Base-by-base conservation (phyloP, 768 basidiomycete genomes). In the Pulveroboletus ravenelii region DNA sequence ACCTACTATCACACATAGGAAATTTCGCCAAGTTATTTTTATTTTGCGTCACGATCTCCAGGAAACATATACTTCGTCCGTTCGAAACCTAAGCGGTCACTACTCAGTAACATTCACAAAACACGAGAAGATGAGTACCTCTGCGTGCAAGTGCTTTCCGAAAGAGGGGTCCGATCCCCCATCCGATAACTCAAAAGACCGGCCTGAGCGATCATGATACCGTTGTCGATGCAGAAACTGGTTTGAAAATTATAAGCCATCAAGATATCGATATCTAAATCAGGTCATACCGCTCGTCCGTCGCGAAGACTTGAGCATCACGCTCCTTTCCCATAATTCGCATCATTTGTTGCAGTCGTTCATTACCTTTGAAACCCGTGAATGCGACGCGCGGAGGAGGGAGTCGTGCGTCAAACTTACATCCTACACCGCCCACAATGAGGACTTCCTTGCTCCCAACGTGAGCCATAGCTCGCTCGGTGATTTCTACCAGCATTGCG, bases 161-260 rank as follows among this genome's bases (percentile, higher is more conserved):
- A 66, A 27, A 98, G 63, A 2, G 86, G 78, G 0, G 93, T 97
- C 41, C 71, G 69, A 53, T 83, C 78, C 23, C 95, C 96, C 93
- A 94, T 97, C 3, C 96, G 79, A 66, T 82, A 93, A 54, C 85
- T 83, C 34, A 99, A 75, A 27, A 99, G 77, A 6, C 96, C 96
- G 6, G 96, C 96, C 63, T 99, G 96, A 3, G 96, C 95, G 48
- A 99, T 98, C 96, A 99, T 99, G 59, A 98, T 95, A 1, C 96
- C 96, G 59, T 99, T 99, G 67, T 99, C 96, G 53, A 99, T 98
- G 70, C 96, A 98, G 69, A 95, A 98, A 47, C 94, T 95, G 59
- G n/a, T n/a, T 18, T 35, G 40, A 38, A 17, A 17, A 9, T 47
- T 43, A 50, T 46, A 42, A 42, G 27, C 10, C 14, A 14, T 31